These are phyloP conservation scores for Asparagopsis taxiformis DNA, from an alignment of 31 red algal genomes.

Conservation along the genomic window DNA sequence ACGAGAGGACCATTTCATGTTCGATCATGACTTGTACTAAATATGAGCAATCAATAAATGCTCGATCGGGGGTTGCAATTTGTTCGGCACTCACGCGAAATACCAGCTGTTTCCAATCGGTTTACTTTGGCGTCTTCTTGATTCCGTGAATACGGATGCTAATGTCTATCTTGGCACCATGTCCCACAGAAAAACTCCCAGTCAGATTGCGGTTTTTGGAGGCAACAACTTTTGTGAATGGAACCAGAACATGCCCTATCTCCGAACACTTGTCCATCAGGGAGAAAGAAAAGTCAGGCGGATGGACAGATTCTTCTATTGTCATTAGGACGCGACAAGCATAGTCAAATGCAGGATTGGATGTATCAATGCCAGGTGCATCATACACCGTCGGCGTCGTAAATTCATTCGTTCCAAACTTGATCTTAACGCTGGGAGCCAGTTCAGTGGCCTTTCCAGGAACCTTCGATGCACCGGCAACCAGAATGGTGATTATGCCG, in stretches of 20 bases:
- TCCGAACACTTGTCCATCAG: conserved; percentile 40
- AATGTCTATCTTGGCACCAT: conserved; percentile 23
- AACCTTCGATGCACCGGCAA: conserved; percentile 50
- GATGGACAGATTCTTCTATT: not conserved
- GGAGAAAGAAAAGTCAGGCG: conserved; percentile 34
- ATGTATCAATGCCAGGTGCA: conserved; percentile 40
- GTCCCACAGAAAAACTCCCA: conserved; percentile 8
- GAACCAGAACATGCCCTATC: conserved; percentile 18
- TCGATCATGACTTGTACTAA: no score
- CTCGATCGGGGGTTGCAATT: no score
- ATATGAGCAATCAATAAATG: no score
- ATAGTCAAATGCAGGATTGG: conserved; percentile 55
- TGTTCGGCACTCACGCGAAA: no score
- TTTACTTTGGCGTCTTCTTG: no score
- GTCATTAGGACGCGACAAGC: conserved; percentile 52
- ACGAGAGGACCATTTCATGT: no score
- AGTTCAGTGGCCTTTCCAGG: conserved; percentile 28
- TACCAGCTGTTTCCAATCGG: no score
- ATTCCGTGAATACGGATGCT: conserved; percentile 9
- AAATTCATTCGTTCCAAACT: conserved; percentile 14
- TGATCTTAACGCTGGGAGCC: conserved; percentile 32
- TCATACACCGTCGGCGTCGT: conserved; percentile 41
- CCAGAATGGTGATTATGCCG: conserved; percentile 49
- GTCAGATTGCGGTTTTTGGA: conserved; percentile 13
- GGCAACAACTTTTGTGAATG: conserved; percentile 28